Evolutionary conservation across 2,329 filamentous ascomycete genomes (phyloP).

Genomic region (Fusarium sp.): DNA sequence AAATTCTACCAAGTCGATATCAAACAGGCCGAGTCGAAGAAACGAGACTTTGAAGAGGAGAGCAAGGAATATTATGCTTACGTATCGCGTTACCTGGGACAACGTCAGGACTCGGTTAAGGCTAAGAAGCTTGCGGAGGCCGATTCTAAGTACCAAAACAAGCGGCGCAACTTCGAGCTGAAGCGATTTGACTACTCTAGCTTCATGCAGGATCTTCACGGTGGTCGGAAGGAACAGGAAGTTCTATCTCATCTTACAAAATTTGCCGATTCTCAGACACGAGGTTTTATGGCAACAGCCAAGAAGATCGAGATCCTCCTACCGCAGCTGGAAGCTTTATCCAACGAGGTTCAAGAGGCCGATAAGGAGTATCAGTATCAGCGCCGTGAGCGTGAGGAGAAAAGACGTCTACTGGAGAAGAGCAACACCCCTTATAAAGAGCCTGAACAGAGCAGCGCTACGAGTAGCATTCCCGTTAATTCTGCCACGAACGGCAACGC

Average conservation of each 20-base stretch:
- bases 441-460: constrained; percentile 65
- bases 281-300: constrained; percentile 80
- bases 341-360: constrained; percentile 86
- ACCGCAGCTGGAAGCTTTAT: constrained; percentile 88
- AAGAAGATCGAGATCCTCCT: constrained; percentile 88
- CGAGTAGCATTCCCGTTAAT: constrained; percentile 46
- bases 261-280: constrained; percentile 90
- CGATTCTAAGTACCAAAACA: constrained; percentile 94
- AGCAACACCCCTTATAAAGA: constrained; percentile 79
- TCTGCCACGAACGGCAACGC: constrained; percentile 56
- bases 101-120: constrained; percentile 93
- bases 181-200: constrained; percentile 99
- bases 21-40: constrained; percentile 96
- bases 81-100: constrained; percentile 93
- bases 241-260: constrained; percentile 93
- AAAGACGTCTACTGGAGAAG: constrained; percentile 88
- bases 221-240: constrained; percentile 97
- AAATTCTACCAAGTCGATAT: constrained; percentile 96
- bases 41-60: constrained; percentile 97
- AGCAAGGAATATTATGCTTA: constrained; percentile 99
- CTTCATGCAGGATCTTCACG: constrained; percentile 99
- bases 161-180: constrained; percentile 93
- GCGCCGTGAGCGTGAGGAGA: constrained; percentile 93
- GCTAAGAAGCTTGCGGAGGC: constrained; percentile 96
- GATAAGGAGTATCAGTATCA: constrained; percentile 98